Conservation (phyloP, 306 rosid genomes). For the Carpinus fangiana region DNA sequence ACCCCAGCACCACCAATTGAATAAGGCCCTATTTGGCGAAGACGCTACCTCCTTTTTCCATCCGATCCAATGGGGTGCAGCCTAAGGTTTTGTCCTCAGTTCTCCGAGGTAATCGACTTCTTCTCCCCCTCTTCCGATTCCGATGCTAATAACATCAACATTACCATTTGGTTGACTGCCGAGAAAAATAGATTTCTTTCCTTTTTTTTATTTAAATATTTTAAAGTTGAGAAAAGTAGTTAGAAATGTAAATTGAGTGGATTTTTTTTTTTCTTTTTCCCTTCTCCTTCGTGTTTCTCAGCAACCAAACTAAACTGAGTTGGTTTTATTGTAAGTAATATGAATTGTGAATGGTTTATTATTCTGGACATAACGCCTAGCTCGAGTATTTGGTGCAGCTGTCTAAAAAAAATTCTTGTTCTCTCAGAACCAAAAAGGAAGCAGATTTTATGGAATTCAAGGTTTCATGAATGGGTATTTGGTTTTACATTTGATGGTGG, state of each 20-base stretch:
- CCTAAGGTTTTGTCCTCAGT: constrained; percentile 56
- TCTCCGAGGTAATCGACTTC: constrained; percentile 49
- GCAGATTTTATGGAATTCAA: background rate
- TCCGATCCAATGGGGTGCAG: constrained; percentile 29
- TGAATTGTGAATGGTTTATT: background rate
- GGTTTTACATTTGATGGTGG: background rate
- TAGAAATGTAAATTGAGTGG: too few relatives aligned
- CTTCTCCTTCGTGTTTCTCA: background rate
- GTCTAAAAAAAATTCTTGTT: background rate
- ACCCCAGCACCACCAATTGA: too few relatives aligned
- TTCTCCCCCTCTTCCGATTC: background rate
- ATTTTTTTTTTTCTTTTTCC: background rate
- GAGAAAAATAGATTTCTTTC: background rate
- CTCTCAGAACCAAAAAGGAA: background rate
- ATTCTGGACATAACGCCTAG: background rate
- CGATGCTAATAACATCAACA: background rate
- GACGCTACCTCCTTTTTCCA: too few relatives aligned
- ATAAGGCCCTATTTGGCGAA: too few relatives aligned
- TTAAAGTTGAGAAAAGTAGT: too few relatives aligned
- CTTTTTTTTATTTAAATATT: too few relatives aligned
- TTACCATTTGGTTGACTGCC: background rate
- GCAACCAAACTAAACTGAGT: background rate
- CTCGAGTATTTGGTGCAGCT: background rate
- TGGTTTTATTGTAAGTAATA: background rate
- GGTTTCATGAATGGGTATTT: background rate